Conservation (phyloP, 1,139 yeast species). For the Blastobotrys proliferans region DNA sequence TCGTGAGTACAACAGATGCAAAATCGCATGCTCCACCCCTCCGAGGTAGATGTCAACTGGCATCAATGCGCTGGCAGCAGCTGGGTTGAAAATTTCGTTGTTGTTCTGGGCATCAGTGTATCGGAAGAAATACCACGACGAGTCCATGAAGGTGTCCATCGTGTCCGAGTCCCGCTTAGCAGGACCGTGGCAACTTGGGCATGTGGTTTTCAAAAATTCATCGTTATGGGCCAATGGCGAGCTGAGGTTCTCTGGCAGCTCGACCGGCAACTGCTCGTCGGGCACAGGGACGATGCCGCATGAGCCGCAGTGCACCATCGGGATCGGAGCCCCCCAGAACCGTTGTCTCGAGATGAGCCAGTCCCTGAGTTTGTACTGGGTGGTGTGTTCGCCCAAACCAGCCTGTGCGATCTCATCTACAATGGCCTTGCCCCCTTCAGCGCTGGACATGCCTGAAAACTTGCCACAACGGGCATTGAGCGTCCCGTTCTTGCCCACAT, state of each 20-base stretch:
- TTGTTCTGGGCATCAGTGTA: slow-evolving; percentile 70
- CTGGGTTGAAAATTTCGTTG: slow-evolving; percentile 47
- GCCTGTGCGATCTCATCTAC: slow-evolving; percentile 40
- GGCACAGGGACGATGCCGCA: slow-evolving; percentile 95
- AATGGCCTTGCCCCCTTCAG: slow-evolving; percentile 52
- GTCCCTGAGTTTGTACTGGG: slow-evolving; percentile 70
- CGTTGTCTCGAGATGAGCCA: slow-evolving; percentile 95
- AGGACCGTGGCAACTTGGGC: slow-evolving; percentile 74
- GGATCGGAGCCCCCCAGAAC: slow-evolving; percentile 99
- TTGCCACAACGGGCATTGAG: slow-evolving; percentile 50
- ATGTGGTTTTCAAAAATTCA: slow-evolving; percentile 66
- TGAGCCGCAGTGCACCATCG: slow-evolving; percentile 74
- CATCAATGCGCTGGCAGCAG: slow-evolving; percentile 51
- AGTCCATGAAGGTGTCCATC: slow-evolving; percentile 97
- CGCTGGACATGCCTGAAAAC: slow-evolving; percentile 47
- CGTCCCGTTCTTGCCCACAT: slow-evolving; percentile 48
- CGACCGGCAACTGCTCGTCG: slow-evolving; percentile 75
- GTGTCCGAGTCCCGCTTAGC: slow-evolving; percentile 95
- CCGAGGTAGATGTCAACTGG: slow-evolving; percentile 93
- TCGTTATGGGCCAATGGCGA: slow-evolving; percentile 66
- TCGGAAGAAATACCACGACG: slow-evolving; percentile 93
- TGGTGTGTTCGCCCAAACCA: slow-evolving; percentile 43
- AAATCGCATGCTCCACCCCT: slow-evolving; percentile 94
- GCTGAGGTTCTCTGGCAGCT: slow-evolving; percentile 66
- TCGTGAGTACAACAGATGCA: slow-evolving; percentile 80